Conservation (phyloP, 345 rosid genomes). For the Salix viminalis region DNA sequence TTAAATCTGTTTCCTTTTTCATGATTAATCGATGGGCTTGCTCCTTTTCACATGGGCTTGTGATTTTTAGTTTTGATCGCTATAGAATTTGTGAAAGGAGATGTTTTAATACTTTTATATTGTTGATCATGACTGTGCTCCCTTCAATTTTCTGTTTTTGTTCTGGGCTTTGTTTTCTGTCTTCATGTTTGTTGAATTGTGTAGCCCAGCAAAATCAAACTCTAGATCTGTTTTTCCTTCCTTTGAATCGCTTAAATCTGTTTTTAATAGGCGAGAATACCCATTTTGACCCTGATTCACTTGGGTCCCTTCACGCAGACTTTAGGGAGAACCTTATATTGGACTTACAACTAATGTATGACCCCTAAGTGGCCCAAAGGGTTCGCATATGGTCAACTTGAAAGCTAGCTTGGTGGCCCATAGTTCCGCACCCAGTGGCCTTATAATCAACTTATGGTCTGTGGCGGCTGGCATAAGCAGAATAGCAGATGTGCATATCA, state of each 20-base stretch:
- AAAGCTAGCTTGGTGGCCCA: background rate
- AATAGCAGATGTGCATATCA: background rate
- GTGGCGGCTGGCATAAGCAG: background rate
- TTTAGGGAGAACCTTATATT: background rate
- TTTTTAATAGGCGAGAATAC: background rate
- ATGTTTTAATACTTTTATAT: too few relatives aligned
- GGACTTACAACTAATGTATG: background rate
- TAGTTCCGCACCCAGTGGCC: background rate
- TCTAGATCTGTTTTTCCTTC: background rate
- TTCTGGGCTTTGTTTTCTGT: slow-evolving; percentile 11
- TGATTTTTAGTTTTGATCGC: background rate
- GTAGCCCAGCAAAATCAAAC: background rate
- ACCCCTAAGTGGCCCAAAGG: background rate
- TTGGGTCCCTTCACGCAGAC: background rate
- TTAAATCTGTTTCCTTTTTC: background rate
- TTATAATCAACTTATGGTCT: background rate
- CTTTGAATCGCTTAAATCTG: background rate
- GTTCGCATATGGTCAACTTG: background rate
- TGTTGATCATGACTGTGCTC: background rate
- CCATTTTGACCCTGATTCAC: slow-evolving; percentile 1
- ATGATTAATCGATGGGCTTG: background rate
- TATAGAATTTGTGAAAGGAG: background rate
- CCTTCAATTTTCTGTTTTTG: background rate
- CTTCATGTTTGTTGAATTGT: background rate
- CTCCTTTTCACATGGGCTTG: background rate